phyloP scores from a whole-genome alignment of 768 basidiomycete species.

The Kwoniella heveanensis region DNA sequence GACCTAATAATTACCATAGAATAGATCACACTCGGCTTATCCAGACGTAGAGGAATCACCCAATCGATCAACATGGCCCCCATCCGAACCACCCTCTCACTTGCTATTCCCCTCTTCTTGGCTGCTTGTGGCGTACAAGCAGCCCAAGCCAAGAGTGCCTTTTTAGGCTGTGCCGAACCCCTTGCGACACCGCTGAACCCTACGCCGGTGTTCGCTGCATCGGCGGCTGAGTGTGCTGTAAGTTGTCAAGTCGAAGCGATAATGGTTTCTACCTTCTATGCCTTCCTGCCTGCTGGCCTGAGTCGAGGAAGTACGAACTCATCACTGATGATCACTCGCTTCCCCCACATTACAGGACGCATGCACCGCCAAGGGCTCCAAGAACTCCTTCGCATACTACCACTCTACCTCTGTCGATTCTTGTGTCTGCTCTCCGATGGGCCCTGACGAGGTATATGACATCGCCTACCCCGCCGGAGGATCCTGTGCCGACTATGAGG shows the following conservation, averaged over 20 bases:
- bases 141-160: slow-evolving; percentile 1
- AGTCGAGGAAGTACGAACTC: too few relatives aligned
- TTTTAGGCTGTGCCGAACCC: slow-evolving; percentile 18
- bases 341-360: not conserved
- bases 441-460: slow-evolving; percentile 17
- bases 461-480: slow-evolving; percentile 12
- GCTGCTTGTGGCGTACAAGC: not conserved
- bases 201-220: slow-evolving; percentile 3
- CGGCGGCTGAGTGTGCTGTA: slow-evolving; percentile 5
- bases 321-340: too few relatives aligned
- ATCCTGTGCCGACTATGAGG: slow-evolving; percentile 14
- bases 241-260: not conserved
- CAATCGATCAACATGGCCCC: slow-evolving; percentile 5
- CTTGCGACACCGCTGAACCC: slow-evolving; percentile 14
- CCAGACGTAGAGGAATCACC: too few relatives aligned
- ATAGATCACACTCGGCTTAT: too few relatives aligned
- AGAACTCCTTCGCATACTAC: slow-evolving; percentile 17
- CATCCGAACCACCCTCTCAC: slow-evolving; percentile 12
- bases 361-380: slow-evolving; percentile 2
- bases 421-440: slow-evolving; percentile 11
- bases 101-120: slow-evolving; percentile 10
- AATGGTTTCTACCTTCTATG: too few relatives aligned
- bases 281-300: too few relatives aligned
- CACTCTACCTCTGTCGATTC: not conserved
- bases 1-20: too few relatives aligned